Conservation (phyloP, 208 protist species). For the Trypanosoma theileri region DNA sequence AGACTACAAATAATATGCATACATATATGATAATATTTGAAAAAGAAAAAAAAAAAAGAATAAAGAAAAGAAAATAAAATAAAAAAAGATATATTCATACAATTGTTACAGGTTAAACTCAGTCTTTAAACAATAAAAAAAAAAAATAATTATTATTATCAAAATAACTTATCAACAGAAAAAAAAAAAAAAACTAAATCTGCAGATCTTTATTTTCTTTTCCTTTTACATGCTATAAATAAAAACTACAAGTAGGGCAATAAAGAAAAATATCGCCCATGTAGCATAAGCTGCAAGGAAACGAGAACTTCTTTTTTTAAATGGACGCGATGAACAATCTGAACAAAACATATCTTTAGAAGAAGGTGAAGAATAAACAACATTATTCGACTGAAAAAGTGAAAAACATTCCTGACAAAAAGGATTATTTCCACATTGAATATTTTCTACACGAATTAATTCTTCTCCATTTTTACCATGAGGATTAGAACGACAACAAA, state of each 20-base stretch:
- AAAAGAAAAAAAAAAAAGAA: too few relatives aligned
- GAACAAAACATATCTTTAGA: slow-evolving; percentile 44
- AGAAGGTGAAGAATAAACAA: slow-evolving; percentile 23
- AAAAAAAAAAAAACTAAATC: slow-evolving; percentile 23
- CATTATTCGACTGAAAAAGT: slow-evolving; percentile 30
- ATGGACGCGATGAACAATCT: slow-evolving; percentile 75
- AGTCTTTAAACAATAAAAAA: neutral
- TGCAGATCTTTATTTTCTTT: neutral
- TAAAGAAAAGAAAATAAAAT: too few relatives aligned
- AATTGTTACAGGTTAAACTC: too few relatives aligned
- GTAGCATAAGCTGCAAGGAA: slow-evolving; percentile 70
- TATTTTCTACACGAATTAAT: slow-evolving; percentile 12
- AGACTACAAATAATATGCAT: neutral
- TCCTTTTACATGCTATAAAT: slow-evolving; percentile 12
- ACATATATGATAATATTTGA: neutral
- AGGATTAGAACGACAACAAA: slow-evolving; percentile 63
- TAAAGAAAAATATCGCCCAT: slow-evolving; percentile 35
- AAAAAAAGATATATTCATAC: too few relatives aligned
- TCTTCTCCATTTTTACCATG: slow-evolving; percentile 30
- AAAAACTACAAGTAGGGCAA: slow-evolving; percentile 7
- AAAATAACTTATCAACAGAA: neutral
- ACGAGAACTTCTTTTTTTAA: slow-evolving; percentile 42
- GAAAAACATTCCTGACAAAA: slow-evolving; percentile 41
- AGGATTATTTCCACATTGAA: slow-evolving; percentile 23
- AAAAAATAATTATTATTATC: neutral